Evolutionary conservation across 2,329 filamentous ascomycete species (phyloP).

Genomic region (Xylaria sp.): DNA sequence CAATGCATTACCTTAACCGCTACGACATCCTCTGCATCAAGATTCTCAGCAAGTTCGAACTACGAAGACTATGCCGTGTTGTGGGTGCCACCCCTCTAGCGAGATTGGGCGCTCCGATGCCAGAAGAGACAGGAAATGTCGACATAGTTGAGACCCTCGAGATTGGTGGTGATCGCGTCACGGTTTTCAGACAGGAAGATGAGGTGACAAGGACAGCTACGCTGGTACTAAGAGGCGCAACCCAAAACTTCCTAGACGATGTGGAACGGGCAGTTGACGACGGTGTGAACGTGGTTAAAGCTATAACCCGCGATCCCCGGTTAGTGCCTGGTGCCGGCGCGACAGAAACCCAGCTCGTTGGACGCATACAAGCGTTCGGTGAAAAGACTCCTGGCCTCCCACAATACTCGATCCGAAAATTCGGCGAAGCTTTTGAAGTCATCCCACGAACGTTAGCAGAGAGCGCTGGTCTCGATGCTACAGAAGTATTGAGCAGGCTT

Average conservation of each 20-base stretch:
- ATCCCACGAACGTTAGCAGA: slow-evolving; percentile 93
- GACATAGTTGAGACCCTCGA: slow-evolving; percentile 97
- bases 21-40: slow-evolving; percentile 96
- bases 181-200: slow-evolving; percentile 96
- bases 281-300: slow-evolving; percentile 98
- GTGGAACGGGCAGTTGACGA: slow-evolving; percentile 97
- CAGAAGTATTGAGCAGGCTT: slow-evolving; percentile 89
- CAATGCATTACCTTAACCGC: slow-evolving; percentile 96
- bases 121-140: slow-evolving; percentile 97
- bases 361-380: slow-evolving; percentile 86
- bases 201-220: slow-evolving; percentile 92
- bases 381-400: slow-evolving; percentile 92
- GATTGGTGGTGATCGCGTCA: slow-evolving; percentile 97
- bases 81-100: slow-evolving; percentile 97
- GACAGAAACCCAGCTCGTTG: slow-evolving; percentile 90
- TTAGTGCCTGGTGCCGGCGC: slow-evolving; percentile 94
- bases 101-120: slow-evolving; percentile 95
- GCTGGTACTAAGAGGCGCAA: slow-evolving; percentile 90
- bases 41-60: slow-evolving; percentile 96
- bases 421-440: slow-evolving; percentile 95
- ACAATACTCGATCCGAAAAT: slow-evolving; percentile 98
- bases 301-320: slow-evolving; percentile 90
- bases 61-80: slow-evolving; percentile 91
- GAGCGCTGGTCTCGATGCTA: slow-evolving; percentile 93
- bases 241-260: slow-evolving; percentile 97